Conservation (phyloP, 75 land plant genomes). For the Pinus taeda region DNA sequence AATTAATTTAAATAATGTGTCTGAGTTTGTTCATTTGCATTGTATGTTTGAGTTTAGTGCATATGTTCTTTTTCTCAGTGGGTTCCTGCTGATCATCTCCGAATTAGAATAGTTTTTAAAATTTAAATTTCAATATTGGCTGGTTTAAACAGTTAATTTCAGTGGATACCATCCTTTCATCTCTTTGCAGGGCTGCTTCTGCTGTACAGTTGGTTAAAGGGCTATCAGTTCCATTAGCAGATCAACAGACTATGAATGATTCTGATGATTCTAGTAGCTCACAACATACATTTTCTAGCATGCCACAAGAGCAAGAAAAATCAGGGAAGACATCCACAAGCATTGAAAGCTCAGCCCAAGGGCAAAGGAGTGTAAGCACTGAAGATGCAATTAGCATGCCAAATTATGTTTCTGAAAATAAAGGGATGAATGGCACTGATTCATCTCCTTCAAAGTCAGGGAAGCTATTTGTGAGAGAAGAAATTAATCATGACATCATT, state of each 20-base stretch:
- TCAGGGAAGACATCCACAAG: conserved; percentile 64
- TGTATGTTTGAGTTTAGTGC: neutral
- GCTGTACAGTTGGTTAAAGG: conserved; percentile 69
- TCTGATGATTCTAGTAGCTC: conserved; percentile 53
- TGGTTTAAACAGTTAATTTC: neutral
- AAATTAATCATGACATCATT: conserved; percentile 16
- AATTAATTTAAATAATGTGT: neutral
- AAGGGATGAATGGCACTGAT: conserved; percentile 3
- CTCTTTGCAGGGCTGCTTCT: conserved; percentile 56
- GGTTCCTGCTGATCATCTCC: neutral
- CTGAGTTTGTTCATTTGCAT: neutral
- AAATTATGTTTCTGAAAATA: conserved; percentile 11
- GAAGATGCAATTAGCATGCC: conserved; percentile 30
- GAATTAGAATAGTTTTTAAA: neutral
- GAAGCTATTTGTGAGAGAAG: conserved; percentile 19
- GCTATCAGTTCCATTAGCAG: conserved; percentile 31
- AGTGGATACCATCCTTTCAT: neutral
- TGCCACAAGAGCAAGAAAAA: conserved; percentile 62
- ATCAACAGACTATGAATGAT: conserved; percentile 57
- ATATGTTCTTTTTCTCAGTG: neutral
- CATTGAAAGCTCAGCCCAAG: conserved; percentile 51
- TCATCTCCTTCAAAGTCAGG: conserved; percentile 5
- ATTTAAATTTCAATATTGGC: neutral
- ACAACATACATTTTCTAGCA: conserved; percentile 52
- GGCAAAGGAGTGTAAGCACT: conserved; percentile 49